Conservation (phyloP, 176 grass and related monocot species). For the Dendrocalamus sinicus region DNA sequence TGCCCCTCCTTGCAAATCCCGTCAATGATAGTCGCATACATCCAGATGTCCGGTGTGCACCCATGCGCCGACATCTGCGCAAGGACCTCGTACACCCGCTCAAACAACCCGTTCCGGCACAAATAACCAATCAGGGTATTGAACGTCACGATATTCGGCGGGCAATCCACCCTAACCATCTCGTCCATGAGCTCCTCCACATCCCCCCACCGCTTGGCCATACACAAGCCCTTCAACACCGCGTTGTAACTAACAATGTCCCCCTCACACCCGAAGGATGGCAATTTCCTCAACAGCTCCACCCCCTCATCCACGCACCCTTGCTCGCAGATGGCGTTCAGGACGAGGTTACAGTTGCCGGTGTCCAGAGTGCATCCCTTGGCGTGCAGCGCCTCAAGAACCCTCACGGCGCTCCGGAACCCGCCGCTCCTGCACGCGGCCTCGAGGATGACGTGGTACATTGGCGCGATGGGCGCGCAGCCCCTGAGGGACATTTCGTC, state of each 20-base stretch:
- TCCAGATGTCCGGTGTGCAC: constrained; percentile 41
- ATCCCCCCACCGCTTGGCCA: constrained; percentile 49
- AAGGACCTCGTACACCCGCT: constrained; percentile 39
- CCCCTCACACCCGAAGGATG: constrained; percentile 40
- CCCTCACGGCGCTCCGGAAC: constrained; percentile 37
- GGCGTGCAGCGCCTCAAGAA: constrained; percentile 40
- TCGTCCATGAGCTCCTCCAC: constrained; percentile 49
- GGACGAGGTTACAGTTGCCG: constrained; percentile 59
- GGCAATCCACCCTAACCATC: constrained; percentile 42
- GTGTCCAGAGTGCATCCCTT: constrained; percentile 49
- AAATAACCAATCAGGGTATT: constrained; percentile 54
- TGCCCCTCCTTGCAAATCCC: constrained; percentile 49
- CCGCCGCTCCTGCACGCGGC: constrained; percentile 47
- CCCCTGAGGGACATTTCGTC: constrained; percentile 39
- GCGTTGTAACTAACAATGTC: constrained; percentile 61
- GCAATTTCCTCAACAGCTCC: constrained; percentile 41
- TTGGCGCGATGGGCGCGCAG: constrained; percentile 51
- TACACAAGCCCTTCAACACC: constrained; percentile 50
- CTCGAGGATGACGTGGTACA: constrained; percentile 64
- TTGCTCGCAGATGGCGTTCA: constrained; percentile 53
- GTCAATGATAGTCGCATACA: constrained; percentile 39
- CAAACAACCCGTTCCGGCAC: constrained; percentile 52
- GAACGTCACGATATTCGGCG: constrained; percentile 55
- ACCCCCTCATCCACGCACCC: constrained; percentile 43
- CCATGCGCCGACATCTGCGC: constrained; percentile 30